Base-by-base conservation (phyloP, 1,139 yeast genomes). In the Taphrina betulina region DNA sequence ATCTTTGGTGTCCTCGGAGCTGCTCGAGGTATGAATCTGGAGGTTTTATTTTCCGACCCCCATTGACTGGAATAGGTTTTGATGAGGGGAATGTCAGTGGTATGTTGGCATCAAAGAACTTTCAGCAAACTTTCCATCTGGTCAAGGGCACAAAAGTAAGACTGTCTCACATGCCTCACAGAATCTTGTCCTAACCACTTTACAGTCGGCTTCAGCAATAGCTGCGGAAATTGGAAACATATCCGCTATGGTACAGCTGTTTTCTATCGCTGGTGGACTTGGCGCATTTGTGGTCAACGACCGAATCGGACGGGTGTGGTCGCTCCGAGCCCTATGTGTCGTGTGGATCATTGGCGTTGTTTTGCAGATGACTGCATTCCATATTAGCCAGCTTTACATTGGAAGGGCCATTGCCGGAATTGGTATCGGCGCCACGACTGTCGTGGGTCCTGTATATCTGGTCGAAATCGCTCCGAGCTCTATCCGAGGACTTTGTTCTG, bases 11-110 rank as follows among this genome's bases (percentile, higher is more conserved):
- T 80, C 23, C 68, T 79, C 55, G 85, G 85, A 10, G 73, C 79
- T 23, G 81, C 82, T 8, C 70, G 85, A 66, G n/a, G n/a, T n/a
- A n/a, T n/a, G n/a, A n/a, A n/a, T n/a, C n/a, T n/a, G n/a, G n/a
- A n/a, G n/a, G n/a, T n/a, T n/a, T n/a, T n/a, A n/a, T n/a, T n/a
- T n/a, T n/a, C n/a, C n/a, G n/a, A n/a, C n/a, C n/a, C n/a, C n/a
- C n/a, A n/a, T n/a, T n/a, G n/a, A n/a, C n/a, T n/a, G n/a, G n/a
- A n/a, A n/a, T n/a, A n/a, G 85, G 85, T 14, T 75, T 73, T 54
- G 85, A 81, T 66, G 85, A 80, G 67, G 85, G 85, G 48, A 69
- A 70, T 60, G 70, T 70, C 43, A 67, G 79, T n/a, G 81, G 80
- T 7, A 67, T 74, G 56, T 2, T 69, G 75, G 35, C 74, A 78